Base-by-base conservation (phyloP, 345 rosid genomes). In the Rhizophora apiculata region DNA sequence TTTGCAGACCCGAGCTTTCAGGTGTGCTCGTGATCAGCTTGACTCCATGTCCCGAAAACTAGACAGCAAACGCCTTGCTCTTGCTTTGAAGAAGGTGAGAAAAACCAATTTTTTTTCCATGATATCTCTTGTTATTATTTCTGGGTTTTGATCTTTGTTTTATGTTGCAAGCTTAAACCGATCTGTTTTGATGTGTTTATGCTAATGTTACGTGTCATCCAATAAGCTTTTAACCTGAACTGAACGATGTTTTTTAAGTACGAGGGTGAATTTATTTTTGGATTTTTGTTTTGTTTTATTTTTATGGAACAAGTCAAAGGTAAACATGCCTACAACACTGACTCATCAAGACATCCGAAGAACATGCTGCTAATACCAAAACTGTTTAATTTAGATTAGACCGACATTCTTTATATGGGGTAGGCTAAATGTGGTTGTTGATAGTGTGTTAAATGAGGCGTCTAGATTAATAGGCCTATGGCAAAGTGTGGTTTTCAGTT, bases 41-140 rank as follows among this genome's bases (percentile, higher is more conserved):
- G 92, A 92, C 77, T 79, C 93, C 71, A 88, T 81, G 78, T 84
- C 90, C 78, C 84, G 84, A 21, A 95, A 95, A 60, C 82, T 89
- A 54, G 97, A 90, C 74, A 92, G 92, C 76, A 95, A 91, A 81
- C 85, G 93, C 69, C 86, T 95, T 18, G 99, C 99, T 37, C 92
- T 88, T 63, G 86, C 97, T 21, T 96, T 92, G 6, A 95, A 95
- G 81, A 95, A 90, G 97, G 97, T 73, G 10, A 48, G 31, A 72
- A 64, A 30, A 32, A 2, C 18, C 29, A 3, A 3, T 16, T 32
- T 18, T 29, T 9, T 37, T 62, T 3, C 15, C 34, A 36, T 36
- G 10, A 22, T 51, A 58, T 39, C 32, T 55, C 21, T 24, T 3
- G 20, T 11, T 51, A 13, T 19, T 19, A 6, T 69, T 24, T 4